Base-by-base conservation (phyloP, 1,284 basidiomycete species). In the Amylostereum areolatum region DNA sequence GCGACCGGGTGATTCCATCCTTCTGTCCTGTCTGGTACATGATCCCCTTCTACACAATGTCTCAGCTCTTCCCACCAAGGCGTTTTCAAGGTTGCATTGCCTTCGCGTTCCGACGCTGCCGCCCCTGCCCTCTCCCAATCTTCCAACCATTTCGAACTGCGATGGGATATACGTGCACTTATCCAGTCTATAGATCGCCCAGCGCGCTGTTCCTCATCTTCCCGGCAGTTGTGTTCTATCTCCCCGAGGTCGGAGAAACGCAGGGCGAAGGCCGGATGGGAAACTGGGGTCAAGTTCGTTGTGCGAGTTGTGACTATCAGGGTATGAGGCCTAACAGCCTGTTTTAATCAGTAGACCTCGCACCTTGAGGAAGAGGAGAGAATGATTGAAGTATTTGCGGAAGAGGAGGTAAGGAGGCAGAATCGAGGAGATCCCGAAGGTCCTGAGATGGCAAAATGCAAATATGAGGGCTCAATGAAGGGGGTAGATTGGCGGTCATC, bases 11-110 rank as follows among this genome's bases (percentile, higher is more conserved):
- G 89, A 61, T 90, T 91, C 88, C 88, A 91, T 40, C 80, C 83
- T 61, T 91, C 89, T 1, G 67, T 62, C 60, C 74, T 81, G 45
- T 75, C 78, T 10, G 88, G 88, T 27, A 83, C 70, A 64, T 79
- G 73, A 58, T 91, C 86, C 3, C 85, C 86, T 61, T 91, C 84
- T 4, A 76, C 72, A 63, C 89, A 91, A 18, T 79, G 72, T 59
- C 75, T 73, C 32, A 91, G 70, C 62, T 91, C 88, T 55, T 89
- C 83, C 89, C 89, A 91, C 88, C 88, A 91, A 2, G 86, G 88
- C 9, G 84, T 81, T 48, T 75, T 71, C 34, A 68, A 52, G 11
- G 55, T 59, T 56, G 59, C 62, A 28, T 54, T 47, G 35, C 54
- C 55, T 3, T 65, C 61, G 47, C 77, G 59, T 28, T 60, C 62